Base-by-base conservation (phyloP, 352 stramenopile genomes). In the Elongisporangium anandrum region DNA sequence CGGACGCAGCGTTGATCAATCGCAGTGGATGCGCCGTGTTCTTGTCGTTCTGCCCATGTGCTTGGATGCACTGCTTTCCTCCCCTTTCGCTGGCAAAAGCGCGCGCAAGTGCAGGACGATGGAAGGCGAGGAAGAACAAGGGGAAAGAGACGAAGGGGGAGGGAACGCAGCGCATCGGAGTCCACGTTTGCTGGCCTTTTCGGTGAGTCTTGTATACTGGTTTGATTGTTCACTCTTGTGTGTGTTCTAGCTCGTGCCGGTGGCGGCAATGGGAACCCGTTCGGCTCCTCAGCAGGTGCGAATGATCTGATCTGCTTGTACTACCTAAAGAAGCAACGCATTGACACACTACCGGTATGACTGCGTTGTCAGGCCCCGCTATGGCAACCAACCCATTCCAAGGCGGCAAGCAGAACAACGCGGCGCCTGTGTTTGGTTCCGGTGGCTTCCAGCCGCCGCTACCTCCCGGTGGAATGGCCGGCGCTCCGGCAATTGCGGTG, bases 351-450 rank as follows among this genome's bases (percentile, higher is more conserved):
- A 17, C 34, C 17, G 5, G 17, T 3, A 45, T 17, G 34, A 45
- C 34, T 45, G 34, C 3, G 34, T 45, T 45, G 2, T 45, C 34
- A 45, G 34, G 34, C 34, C 34, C 34, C 16, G 34, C 34, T 1
- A 45, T 45, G 34, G 34, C 34, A 48, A 13, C 9, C 52, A 39
- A 23, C 21, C 20, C 29, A 56, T 45, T 45, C 17, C 19, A 54
- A 20, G 26, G 52, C 52, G 26, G 26, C 10, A 19, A 23, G 17
- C 20, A 26, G 7, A 47, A n/a, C 17, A 29, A n/a, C n/a, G 55
- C 29, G 34, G 19, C 47, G 56, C 20, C 19, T 21, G 77, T 81
- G 72, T 81, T 77, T 39, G 68, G 66, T 63, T 72, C 72, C 41
- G 51, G 68, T 19, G 70, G 63, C 3, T 61, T 17, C 3, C 68